Evolutionary conservation across 2,329 filamentous ascomycete genomes (phyloP), one percentile per base, ranked within the genome.

Genomic region (Monosporascus cannonballus): DNA sequence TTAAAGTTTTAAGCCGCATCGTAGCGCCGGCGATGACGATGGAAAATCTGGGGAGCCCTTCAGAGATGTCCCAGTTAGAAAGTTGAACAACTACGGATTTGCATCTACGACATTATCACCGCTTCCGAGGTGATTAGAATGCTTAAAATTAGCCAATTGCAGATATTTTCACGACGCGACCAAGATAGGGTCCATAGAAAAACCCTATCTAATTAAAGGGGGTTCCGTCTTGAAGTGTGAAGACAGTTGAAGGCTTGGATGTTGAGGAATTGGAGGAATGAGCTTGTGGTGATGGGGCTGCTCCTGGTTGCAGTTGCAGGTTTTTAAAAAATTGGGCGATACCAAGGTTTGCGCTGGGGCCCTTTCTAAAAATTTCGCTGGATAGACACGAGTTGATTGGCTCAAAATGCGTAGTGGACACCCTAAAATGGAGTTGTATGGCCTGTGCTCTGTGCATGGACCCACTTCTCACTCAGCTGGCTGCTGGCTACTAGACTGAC

Each of bases 1-100:
- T 63, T 66, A 61, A 46, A 61, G 56, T 64, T 62, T 68, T 67
- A 60, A 68, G 66, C 65, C 66, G 66, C 66, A 68, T 67, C 59
- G 57, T 66, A 67, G 64, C 65, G 66, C 60, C 65, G 64, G 62
- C 61, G 66, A 66, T 62, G 63, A 63, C 65, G 64, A 63, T 66
- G 54, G 59, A 60, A 58, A 62, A 63, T 64, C 60, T 60, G 60
- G 64, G 60, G 61, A 59, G 55, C 51, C 53, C 57, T 54, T 57
- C 53, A 51, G 48, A 56, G 51, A 60, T 59, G 54, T 61, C 51
- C 30, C 42, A 57, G 52, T 56, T 66, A 62, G 61, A 67, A 67
- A 64, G 59, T 46, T 20, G 58, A 49, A 24, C 39, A 54, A 51
- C 45, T 61, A 55, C 38, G 47, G 55, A 47, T 56, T 56, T 53